These are phyloP conservation scores for Vanilla planifolia DNA, from an alignment of 106 monocot genomes.

Conservation along the genomic window DNA sequence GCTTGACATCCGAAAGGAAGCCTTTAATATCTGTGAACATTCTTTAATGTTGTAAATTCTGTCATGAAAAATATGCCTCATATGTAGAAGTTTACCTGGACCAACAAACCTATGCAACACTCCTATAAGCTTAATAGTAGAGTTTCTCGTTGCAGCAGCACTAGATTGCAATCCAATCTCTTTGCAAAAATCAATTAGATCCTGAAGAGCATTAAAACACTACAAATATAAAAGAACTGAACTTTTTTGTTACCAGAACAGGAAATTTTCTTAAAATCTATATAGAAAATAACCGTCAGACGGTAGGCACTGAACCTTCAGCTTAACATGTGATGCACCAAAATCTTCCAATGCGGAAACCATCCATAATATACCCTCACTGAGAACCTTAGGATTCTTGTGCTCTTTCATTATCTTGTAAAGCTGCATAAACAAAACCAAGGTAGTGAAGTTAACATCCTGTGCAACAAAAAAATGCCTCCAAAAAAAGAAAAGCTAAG, in stretches of 20 bases:
- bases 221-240: not conserved
- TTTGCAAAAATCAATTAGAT: slow-evolving; percentile 97
- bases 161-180: slow-evolving; percentile 94
- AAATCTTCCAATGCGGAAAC: slow-evolving; percentile 98
- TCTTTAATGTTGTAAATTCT: slow-evolving; percentile 5
- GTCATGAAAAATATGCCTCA: not conserved
- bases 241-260: not conserved
- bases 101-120: slow-evolving; percentile 89
- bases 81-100: slow-evolving; percentile 50
- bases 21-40: slow-evolving; percentile 79
- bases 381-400: slow-evolving; percentile 97
- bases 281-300: not conserved
- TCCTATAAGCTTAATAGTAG: slow-evolving; percentile 96
- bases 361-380: slow-evolving; percentile 97
- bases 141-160: slow-evolving; percentile 87
- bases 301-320: slow-evolving; percentile 53
- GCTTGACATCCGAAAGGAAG: slow-evolving; percentile 91
- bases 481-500: too few species aligned
- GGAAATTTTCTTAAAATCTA: not conserved
- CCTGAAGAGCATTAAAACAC: slow-evolving; percentile 33
- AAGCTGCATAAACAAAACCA: slow-evolving; percentile 41
- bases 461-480: too few species aligned
- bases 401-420: slow-evolving; percentile 99
- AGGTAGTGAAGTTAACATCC: too few species aligned
- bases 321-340: slow-evolving; percentile 81